These are phyloP conservation scores for Naganishia antarctica DNA, from an alignment of 768 basidiomycete species.

Conservation along the genomic window DNA sequence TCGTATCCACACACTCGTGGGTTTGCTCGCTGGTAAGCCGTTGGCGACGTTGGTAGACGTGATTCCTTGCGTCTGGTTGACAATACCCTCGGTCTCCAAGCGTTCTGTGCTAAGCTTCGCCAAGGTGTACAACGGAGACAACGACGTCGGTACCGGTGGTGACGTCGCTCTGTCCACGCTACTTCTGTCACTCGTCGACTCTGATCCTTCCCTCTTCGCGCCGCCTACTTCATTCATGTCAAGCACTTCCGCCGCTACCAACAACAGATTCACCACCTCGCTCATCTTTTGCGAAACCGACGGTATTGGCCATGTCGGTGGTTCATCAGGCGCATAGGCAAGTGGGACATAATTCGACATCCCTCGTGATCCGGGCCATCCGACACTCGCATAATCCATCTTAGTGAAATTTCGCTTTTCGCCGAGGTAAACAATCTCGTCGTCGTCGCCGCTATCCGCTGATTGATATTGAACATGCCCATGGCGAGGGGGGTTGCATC, in stretches of 20 bases:
- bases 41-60: neutral
- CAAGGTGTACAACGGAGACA: slow-evolving; percentile 14
- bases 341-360: too few species aligned
- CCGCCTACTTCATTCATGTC: neutral
- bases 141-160: neutral
- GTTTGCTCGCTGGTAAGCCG: too few species aligned
- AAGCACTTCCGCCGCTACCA: slow-evolving; percentile 4
- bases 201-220: neutral
- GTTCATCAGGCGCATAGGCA: neutral
- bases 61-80: neutral
- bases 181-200: neutral
- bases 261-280: neutral
- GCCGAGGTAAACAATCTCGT: slow-evolving; percentile 8
- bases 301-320: neutral
- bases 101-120: slow-evolving; percentile 10
- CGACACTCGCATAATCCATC: neutral
- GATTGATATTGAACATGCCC: too few species aligned
- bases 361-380: too few species aligned
- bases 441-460: neutral
- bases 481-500: too few species aligned
- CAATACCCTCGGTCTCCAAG: neutral
- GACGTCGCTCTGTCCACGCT: neutral
- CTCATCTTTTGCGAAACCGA: slow-evolving; percentile 1
- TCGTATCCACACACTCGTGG: slow-evolving; percentile 8
- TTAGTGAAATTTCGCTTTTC: neutral